Base-by-base conservation (phyloP, 108 stramenopile species). In the Hondaea fermentalgiana region DNA sequence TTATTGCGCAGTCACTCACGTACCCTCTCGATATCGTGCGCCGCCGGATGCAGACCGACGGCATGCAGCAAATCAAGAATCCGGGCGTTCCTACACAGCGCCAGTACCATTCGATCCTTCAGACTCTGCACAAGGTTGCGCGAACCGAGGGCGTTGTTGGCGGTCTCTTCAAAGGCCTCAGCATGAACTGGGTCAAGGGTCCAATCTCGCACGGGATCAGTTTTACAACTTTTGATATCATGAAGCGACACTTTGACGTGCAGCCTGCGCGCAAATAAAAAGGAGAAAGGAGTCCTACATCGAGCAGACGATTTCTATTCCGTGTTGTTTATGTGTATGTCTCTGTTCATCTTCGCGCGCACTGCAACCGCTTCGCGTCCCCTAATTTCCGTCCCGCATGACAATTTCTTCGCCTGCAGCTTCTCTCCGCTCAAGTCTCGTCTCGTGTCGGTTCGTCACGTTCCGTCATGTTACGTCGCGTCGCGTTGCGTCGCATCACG, bases 121-220 rank as follows among this genome's bases (percentile, higher is more conserved):
- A 87, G 44, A 88, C 87, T 44, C 96, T 95, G 21, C 92, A 96
- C 60, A 91, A 88, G 88, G 93, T 94, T 21, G 91, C 98, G 17
- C 93, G 95, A 45, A 83, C 91, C 58, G 97, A 98, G 90, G 97
- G 98, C 89, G 97, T 97, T 6, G 71, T 96, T 0, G 89, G 96
- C 25, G 97, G 97, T 3, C 95, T 98, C 49, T 98, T 95, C 91
- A 97, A 97, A 89, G 98, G 98, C n/a, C 96, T 99, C 17, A 92
- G 91, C 57, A 93, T 99, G 95, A 99, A 99, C 93, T 98, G 98
- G 98, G 91, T 98, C 44, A 98, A 98, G 89, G 98, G 98, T 35
- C 98, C 98, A 0, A 92, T 99, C 89, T 96, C 96, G 16, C 97
- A 98, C 88, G 93, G 95, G 49, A 98, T 98, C 47, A 96, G 95